phyloP scores from a whole-genome alignment of 768 basidiomycete genomes.

The Calvatia gigantea region DNA sequence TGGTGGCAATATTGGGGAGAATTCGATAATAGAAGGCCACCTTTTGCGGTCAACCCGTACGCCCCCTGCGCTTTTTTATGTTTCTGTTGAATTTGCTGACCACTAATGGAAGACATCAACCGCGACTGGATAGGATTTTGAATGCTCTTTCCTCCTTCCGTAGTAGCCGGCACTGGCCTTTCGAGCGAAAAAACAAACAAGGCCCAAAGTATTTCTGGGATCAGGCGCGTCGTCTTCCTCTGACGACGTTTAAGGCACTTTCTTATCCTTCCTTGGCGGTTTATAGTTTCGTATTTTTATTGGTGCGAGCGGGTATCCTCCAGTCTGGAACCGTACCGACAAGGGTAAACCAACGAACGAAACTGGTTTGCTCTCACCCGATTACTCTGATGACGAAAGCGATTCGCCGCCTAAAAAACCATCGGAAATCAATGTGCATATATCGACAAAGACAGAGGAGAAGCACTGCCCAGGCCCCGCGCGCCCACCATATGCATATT shows the following conservation, averaged over 20 bases:
- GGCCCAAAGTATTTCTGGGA: conserved; percentile 8
- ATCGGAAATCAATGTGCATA: background rate
- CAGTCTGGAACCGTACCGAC: conserved; percentile 9
- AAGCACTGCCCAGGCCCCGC: background rate
- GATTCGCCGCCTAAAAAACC: background rate
- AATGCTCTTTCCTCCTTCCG: background rate
- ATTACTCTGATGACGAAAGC: conserved; percentile 1
- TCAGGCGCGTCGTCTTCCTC: background rate
- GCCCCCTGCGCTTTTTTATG: background rate
- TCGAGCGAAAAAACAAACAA: background rate
- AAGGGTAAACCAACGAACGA: background rate
- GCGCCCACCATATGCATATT: conserved; percentile 9
- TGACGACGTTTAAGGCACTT: too few relatives aligned
- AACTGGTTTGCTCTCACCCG: background rate
- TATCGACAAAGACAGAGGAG: background rate
- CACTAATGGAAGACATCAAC: background rate
- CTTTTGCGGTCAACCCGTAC: conserved; percentile 4
- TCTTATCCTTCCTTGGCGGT: background rate
- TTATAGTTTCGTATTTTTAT: conserved; percentile 5
- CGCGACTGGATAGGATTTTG: background rate
- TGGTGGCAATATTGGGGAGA: conserved; percentile 9
- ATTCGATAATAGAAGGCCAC: background rate
- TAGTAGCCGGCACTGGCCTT: conserved; percentile 1
- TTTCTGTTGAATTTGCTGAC: background rate
- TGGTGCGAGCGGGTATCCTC: conserved; percentile 1